A percentile compares a stretch with the other conserved stretches of the same genome.
phyloP scores from a whole-genome alignment of 805 yeast species.

The Isabelozyma gotoi region DNA sequence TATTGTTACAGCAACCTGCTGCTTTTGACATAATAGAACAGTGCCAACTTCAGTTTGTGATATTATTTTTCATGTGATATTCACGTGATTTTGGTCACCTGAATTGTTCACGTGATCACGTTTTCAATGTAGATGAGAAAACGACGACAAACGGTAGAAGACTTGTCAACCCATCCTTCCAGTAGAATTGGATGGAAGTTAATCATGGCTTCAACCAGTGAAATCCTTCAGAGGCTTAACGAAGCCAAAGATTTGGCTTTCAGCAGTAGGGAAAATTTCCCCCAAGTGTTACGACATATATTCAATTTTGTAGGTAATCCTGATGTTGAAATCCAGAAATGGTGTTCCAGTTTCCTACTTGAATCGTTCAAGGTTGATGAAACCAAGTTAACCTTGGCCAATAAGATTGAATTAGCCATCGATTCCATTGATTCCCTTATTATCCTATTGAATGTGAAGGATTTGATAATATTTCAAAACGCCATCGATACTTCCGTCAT shows the following conservation, averaged over 20 bases:
- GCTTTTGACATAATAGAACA: too few species aligned
- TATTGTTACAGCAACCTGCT: too few species aligned
- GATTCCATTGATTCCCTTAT: conserved; percentile 36
- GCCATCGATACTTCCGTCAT: conserved; percentile 37
- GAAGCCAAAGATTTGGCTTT: conserved; percentile 39
- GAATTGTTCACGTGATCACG: not conserved
- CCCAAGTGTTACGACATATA: conserved; percentile 45
- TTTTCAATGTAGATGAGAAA: not conserved
- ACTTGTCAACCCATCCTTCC: not conserved
- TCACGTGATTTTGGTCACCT: not conserved
- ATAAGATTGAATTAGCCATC: conserved; percentile 39
- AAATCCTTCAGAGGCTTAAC: conserved; percentile 29
- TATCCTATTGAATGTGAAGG: conserved; percentile 23
- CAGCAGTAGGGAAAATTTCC: conserved; percentile 28
- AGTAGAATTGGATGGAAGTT: not conserved
- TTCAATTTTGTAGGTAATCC: conserved; percentile 36
- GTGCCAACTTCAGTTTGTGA: too few species aligned
- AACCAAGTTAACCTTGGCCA: conserved; percentile 19
- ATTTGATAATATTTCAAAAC: conserved; percentile 29
- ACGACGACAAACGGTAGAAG: too few species aligned
- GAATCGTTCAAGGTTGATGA: conserved; percentile 35
- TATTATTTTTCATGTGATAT: too few species aligned
- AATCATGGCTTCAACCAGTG: conserved; percentile 12
- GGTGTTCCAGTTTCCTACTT: conserved; percentile 41
- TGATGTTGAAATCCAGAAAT: conserved; percentile 31